Conservation (phyloP, 2,329 filamentous ascomycete species). For the Celoporthe dispersa region DNA sequence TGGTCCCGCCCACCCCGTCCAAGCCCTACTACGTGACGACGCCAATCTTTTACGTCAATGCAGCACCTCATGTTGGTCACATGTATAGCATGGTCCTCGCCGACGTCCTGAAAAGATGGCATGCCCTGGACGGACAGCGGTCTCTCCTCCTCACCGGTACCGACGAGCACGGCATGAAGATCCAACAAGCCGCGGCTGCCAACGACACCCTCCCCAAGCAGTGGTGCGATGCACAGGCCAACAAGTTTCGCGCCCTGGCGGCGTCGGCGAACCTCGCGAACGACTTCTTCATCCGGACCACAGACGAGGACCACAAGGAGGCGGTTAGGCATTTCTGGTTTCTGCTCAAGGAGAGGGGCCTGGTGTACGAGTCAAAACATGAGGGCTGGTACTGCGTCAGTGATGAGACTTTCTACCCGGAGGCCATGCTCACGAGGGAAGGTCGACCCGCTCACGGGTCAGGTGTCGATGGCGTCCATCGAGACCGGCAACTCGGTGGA, state of each 20-base stretch:
- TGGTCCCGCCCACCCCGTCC: conserved; percentile 43
- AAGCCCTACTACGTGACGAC: conserved; percentile 97
- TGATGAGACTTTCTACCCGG: conserved; percentile 95
- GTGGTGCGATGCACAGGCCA: conserved; percentile 86
- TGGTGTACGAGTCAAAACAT: conserved; percentile 84
- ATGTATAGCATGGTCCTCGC: conserved; percentile 90
- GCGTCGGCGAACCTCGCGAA: conserved; percentile 70
- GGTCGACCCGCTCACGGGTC: conserved; percentile 79
- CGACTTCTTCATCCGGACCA: conserved; percentile 92
- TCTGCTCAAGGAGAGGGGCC: conserved; percentile 73
- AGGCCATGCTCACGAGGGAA: conserved; percentile 73
- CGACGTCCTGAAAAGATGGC: conserved; percentile 92
- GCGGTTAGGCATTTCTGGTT: conserved; percentile 91
- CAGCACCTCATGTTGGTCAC: conserved; percentile 95
- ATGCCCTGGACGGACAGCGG: conserved; percentile 70
- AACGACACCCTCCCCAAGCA: conserved; percentile 74
- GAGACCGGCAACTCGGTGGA: conserved; percentile 94
- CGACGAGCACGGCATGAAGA: conserved; percentile 97
- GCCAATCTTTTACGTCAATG: conserved; percentile 99
- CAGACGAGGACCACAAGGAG: conserved; percentile 77
- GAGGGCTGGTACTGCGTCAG: conserved; percentile 96
- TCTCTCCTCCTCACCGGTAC: conserved; percentile 87
- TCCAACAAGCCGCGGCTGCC: conserved; percentile 81
- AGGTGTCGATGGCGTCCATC: conserved; percentile 78
- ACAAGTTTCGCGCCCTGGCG: conserved; percentile 79